These are phyloP conservation scores for Phytophthora crassamura DNA, from an alignment of 352 stramenopile genomes.

Conservation along the genomic window DNA sequence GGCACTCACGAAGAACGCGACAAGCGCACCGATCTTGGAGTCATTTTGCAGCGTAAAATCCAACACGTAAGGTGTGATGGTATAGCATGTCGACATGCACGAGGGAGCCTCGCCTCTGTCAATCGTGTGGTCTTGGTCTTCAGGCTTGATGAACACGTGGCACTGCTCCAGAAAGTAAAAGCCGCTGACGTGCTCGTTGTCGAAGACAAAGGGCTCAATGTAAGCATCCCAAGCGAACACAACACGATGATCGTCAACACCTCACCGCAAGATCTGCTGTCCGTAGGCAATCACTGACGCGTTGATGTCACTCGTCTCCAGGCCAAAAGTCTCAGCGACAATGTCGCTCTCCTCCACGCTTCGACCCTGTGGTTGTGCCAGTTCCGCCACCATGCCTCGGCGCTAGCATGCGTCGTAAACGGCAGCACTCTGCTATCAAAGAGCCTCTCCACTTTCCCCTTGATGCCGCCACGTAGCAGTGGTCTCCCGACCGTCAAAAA, in stretches of 20 bases:
- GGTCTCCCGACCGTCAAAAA: not conserved
- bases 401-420: slow-evolving; percentile 29
- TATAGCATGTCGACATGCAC: slow-evolving; percentile 51
- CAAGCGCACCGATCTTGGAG: slow-evolving; percentile 30
- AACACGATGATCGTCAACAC: slow-evolving; percentile 48
- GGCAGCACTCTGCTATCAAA: slow-evolving; percentile 36
- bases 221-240: slow-evolving; percentile 65
- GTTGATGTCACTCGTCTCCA: slow-evolving; percentile 46
- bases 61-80: slow-evolving; percentile 47
- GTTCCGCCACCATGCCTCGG: slow-evolving; percentile 38
- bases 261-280: slow-evolving; percentile 54
- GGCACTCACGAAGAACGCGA: slow-evolving; percentile 42
- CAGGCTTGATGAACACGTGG: slow-evolving; percentile 52
- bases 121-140: slow-evolving; percentile 2
- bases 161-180: slow-evolving; percentile 55
- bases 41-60: slow-evolving; percentile 21
- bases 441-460: slow-evolving; percentile 33
- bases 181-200: slow-evolving; percentile 41
- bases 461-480: slow-evolving; percentile 30
- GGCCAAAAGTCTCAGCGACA: slow-evolving; percentile 51
- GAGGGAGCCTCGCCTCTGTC: slow-evolving; percentile 21
- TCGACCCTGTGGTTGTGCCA: slow-evolving; percentile 24
- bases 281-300: slow-evolving; percentile 46
- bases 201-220: slow-evolving; percentile 58
- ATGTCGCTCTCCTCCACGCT: slow-evolving; percentile 38